Evolutionary conservation across 2,329 filamentous ascomycete genomes (phyloP), one percentile per base, ranked within the genome.

Genomic region (Ophiostoma pallidulum): DNA sequence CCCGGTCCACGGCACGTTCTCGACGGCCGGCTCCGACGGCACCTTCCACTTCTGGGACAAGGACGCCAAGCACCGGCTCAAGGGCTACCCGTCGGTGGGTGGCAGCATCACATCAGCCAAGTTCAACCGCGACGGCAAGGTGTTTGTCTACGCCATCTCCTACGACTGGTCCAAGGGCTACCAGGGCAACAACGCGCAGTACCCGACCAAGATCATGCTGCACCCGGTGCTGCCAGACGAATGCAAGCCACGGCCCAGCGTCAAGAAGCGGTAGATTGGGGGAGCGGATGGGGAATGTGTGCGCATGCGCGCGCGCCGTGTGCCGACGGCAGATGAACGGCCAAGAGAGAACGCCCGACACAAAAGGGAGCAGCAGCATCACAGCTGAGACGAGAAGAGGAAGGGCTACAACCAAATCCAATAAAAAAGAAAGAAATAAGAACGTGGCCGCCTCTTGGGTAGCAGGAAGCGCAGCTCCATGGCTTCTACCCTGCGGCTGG

Each of bases 151-250:
- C 58, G 88, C 90, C 22, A 79, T 96, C 41, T 89, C 88, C 63
- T 98, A 98, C 65, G 92, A 98, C 69, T 98, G 92, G 92, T 89
- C 85, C 69, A 97, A 98, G 72, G 92, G 92, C 14, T 96, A 91
- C 69, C 79, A 85, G 54, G 78, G 74, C 56, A 97, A 97, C 67
- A 92, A 73, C 22, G 80, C 80, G 49, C 75, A 75, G 55, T 80
- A 80, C 51, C 79, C 85, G 8, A 85, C 79, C 65, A 92, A 92
- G 70, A 82, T 92, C 45, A 89, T 89, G 82, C 73, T 94, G 62
- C 86, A 94, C 62, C 82, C 86, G 2, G 78, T 94, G 12, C 70
- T 70, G 53, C 65, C 66, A 33, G 77, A 80, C 47, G 77, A 80
- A 62, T 80, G 76, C 67, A 80, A 79, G 66, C 76, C 77, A 22